phyloP scores from a whole-genome alignment of 2,329 filamentous ascomycete genomes.

The Pseudogymnoascus sp. region DNA sequence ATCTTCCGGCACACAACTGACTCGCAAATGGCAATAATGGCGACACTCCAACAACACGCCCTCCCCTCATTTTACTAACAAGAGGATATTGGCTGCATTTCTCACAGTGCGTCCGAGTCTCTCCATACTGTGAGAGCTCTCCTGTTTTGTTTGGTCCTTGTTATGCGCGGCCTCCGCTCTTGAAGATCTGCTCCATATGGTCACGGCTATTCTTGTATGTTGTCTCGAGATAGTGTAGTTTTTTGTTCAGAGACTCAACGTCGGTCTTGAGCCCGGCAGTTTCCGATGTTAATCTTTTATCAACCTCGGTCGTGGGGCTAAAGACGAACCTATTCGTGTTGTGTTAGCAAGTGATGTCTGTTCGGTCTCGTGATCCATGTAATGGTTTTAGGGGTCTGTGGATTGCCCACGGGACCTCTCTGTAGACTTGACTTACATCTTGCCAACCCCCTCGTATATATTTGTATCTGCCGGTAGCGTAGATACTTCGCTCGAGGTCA shows the following conservation, averaged over 20 bases:
- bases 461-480: conserved; percentile 65
- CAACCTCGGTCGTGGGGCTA: conserved; percentile 62
- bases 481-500: conserved; percentile 79
- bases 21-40: background rate
- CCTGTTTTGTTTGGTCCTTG: background rate
- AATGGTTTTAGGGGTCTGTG: background rate
- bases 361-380: conserved; percentile 5
- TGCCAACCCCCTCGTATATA: conserved; percentile 91
- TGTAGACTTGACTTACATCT: conserved; percentile 60
- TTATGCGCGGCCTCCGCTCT: conserved; percentile 33
- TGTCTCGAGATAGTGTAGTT: conserved; percentile 85
- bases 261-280: conserved; percentile 68
- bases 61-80: conserved; percentile 1
- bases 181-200: conserved; percentile 83
- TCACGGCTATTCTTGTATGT: conserved; percentile 90
- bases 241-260: conserved; percentile 75
- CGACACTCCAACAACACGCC: background rate
- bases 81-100: background rate
- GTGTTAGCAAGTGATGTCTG: background rate
- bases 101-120: background rate
- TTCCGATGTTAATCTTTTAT: conserved; percentile 67
- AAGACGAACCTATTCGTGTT: conserved; percentile 66
- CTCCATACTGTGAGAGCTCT: background rate
- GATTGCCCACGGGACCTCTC: background rate
- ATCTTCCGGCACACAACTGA: background rate